Evolutionary conservation across 768 basidiomycete genomes (phyloP).

Genomic region (Leccinum truebloodii): DNA sequence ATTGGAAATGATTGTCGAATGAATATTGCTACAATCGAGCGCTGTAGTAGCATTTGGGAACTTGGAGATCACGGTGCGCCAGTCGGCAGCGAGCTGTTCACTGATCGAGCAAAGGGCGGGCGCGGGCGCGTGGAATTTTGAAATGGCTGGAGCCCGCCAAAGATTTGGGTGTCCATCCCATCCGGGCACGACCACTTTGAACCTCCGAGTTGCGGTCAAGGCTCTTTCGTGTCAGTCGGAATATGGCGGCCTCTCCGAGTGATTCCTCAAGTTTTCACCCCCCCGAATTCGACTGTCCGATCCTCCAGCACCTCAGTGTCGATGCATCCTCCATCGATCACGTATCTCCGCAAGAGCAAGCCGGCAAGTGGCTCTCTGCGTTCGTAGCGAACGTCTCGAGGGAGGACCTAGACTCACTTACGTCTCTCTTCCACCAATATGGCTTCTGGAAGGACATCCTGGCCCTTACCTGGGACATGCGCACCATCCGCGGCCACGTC

Average conservation of each 20-base stretch:
- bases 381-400: conserved; percentile 13
- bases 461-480: conserved; percentile 55
- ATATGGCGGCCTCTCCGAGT: not conserved
- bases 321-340: conserved; percentile 12
- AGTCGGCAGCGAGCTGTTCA: too few species aligned
- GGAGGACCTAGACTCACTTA: not conserved
- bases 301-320: conserved; percentile 21
- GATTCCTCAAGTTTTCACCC: not conserved
- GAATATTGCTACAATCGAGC: too few species aligned
- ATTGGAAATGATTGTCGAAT: too few species aligned
- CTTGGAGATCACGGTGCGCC: too few species aligned
- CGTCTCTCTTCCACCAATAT: conserved; percentile 23
- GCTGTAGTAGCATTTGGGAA: too few species aligned
- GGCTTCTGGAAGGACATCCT: conserved; percentile 54
- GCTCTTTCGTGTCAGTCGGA: too few species aligned
- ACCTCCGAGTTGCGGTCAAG: too few species aligned
- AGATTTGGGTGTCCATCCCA: too few species aligned
- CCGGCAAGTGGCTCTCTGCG: conserved; percentile 21
- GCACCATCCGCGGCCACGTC: conserved; percentile 42
- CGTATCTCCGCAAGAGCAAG: conserved; percentile 9
- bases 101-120: too few species aligned
- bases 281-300: conserved; percentile 22
- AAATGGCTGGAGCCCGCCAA: too few species aligned
- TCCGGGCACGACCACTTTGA: too few species aligned
- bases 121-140: too few species aligned